phyloP scores from a whole-genome alignment of 2,329 filamentous ascomycete genomes.

The Neobulgaria alba region DNA sequence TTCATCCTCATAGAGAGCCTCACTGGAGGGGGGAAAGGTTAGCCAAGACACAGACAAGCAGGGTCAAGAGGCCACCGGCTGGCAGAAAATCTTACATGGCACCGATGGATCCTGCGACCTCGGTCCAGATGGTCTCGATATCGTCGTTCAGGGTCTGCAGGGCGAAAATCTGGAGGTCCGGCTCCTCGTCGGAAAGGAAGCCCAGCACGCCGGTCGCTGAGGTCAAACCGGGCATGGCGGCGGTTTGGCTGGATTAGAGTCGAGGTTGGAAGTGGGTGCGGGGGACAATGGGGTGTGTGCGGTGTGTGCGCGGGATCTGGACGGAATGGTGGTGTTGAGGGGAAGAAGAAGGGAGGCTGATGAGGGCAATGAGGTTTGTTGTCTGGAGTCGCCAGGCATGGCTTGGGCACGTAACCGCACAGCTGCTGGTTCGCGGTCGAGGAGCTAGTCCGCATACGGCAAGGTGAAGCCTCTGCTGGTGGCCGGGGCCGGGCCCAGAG shows the following conservation, averaged over 20 bases:
- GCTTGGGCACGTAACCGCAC: not conserved
- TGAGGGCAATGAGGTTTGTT: not conserved
- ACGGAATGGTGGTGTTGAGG: not conserved
- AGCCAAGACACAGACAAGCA: conserved; percentile 5
- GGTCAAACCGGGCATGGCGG: conserved; percentile 87
- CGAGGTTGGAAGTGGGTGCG: not conserved
- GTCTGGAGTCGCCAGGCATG: not conserved
- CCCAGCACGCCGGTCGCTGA: conserved; percentile 92
- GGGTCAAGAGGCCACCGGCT: not conserved
- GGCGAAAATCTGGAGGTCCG: conserved; percentile 89
- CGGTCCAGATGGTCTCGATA: conserved; percentile 95
- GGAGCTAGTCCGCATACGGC: too few relatives aligned
- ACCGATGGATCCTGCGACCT: conserved; percentile 84
- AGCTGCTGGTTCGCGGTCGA: too few relatives aligned
- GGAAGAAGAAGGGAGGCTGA: not conserved
- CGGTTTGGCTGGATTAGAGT: too few relatives aligned
- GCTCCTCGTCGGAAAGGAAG: conserved; percentile 90
- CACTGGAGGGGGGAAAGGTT: conserved; percentile 47
- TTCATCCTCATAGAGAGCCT: conserved; percentile 96
- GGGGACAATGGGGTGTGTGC: not conserved
- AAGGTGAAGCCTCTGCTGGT: too few relatives aligned
- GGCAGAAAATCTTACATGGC: conserved; percentile 67
- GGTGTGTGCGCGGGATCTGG: too few relatives aligned
- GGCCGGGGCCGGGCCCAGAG: too few relatives aligned
- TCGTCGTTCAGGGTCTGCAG: conserved; percentile 92